phyloP scores from a whole-genome alignment of 2,329 filamentous ascomycete genomes.

The Xylaria sp. region DNA sequence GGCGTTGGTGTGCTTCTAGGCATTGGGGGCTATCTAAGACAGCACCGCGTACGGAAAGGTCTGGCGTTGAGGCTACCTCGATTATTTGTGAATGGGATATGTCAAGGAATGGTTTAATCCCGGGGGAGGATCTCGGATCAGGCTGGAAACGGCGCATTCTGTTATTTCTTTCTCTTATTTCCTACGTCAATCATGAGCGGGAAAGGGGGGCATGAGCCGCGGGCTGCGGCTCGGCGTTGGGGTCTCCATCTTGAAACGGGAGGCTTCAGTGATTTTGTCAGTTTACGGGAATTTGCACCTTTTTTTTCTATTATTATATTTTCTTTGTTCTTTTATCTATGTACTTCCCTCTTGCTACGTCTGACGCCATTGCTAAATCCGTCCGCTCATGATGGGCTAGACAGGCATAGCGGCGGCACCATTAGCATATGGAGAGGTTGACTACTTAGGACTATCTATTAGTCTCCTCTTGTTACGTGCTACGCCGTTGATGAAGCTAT shows the following conservation, averaged over 20 bases:
- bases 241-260: slow-evolving; percentile 12
- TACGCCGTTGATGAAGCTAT: no score
- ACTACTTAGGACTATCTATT: no score
- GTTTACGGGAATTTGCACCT: background rate
- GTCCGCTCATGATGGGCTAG: background rate
- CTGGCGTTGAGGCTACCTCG: background rate
- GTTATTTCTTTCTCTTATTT: background rate
- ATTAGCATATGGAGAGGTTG: background rate
- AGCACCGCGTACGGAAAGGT: background rate
- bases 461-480: no score
- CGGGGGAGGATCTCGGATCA: no score
- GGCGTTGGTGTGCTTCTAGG: slow-evolving; percentile 2
- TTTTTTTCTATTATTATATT: no score
- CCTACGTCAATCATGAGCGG: background rate
- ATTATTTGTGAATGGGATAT: background rate
- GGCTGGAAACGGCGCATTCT: background rate
- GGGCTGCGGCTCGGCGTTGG: slow-evolving; percentile 16
- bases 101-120: no score
- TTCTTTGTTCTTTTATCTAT: no score
- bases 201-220: slow-evolving; percentile 7
- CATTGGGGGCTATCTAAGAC: background rate
- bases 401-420: background rate
- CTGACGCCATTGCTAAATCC: background rate
- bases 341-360: background rate
- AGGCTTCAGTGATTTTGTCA: slow-evolving; percentile 1